Conservation (phyloP, 73 alveolate species). For the Paramecium pentaurelia region DNA sequence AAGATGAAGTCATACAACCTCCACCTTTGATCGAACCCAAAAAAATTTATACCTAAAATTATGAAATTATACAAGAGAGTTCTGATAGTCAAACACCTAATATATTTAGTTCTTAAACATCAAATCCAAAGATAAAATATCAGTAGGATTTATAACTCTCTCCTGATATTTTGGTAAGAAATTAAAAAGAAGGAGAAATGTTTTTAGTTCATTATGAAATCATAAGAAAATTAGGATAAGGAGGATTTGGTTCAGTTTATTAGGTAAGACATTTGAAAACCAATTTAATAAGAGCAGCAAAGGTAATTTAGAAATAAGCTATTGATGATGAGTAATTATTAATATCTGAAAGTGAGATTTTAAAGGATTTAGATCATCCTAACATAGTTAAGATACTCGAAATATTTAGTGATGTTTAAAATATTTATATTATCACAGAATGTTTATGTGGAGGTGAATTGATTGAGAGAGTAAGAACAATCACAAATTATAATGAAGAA, state of each 20-base stretch:
- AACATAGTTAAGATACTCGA: constrained; percentile 54
- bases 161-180: not conserved
- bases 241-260: not conserved
- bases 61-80: not conserved
- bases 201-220: not conserved
- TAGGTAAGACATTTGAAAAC: not conserved
- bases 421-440: constrained; percentile 60
- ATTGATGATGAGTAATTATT: not conserved
- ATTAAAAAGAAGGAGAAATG: not conserved
- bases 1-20: not conserved
- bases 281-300: not conserved
- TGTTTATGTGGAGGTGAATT: constrained; percentile 83
- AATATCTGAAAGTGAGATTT: not conserved
- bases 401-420: constrained; percentile 36
- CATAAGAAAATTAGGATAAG: not conserved
- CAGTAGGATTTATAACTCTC: not conserved
- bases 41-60: not conserved
- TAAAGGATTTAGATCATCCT: constrained; percentile 63
- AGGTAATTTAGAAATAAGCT: not conserved
- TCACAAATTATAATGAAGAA: constrained; percentile 71
- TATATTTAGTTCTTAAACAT: not conserved
- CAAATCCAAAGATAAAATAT: not conserved
- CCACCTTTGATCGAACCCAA: not conserved
- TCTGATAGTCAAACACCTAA: not conserved
- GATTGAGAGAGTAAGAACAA: constrained; percentile 66